Percentiles rank a stretch among this genome's conserved stretches.
Evolutionary conservation across 1,139 yeast genomes (phyloP).

Genomic region (Hansenula lynferdii): DNA sequence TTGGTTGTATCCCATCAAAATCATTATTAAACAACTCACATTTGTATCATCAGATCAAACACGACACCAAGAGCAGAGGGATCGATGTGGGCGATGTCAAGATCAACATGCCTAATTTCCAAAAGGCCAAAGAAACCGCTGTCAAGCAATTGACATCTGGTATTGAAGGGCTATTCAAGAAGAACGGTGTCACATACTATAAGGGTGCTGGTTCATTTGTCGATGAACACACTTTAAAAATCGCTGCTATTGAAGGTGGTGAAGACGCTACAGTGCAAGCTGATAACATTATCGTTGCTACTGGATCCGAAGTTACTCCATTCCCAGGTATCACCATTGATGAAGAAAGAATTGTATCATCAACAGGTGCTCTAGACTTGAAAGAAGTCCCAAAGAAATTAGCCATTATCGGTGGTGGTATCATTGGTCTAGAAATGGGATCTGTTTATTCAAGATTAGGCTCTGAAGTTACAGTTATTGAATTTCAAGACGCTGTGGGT

Average conservation of each 20-base stretch:
- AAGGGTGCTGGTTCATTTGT: slow-evolving; percentile 91
- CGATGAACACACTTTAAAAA: slow-evolving; percentile 72
- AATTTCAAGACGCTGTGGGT: slow-evolving; percentile 88
- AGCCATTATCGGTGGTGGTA: slow-evolving; percentile 98
- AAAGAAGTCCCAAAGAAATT: slow-evolving; percentile 88
- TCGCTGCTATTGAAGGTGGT: slow-evolving; percentile 84
- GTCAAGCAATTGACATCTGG: slow-evolving; percentile 91
- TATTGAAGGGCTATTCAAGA: slow-evolving; percentile 90
- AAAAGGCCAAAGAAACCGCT: slow-evolving; percentile 88
- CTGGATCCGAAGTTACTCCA: slow-evolving; percentile 98
- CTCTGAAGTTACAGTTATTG: slow-evolving; percentile 90
- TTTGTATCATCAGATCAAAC: slow-evolving; percentile 81
- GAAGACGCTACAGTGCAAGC: slow-evolving; percentile 67
- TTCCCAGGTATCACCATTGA: slow-evolving; percentile 98
- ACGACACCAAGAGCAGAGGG: slow-evolving; percentile 85
- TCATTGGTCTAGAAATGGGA: slow-evolving; percentile 99
- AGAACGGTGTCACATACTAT: slow-evolving; percentile 90
- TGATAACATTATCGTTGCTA: slow-evolving; percentile 89
- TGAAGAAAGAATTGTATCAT: slow-evolving; percentile 94
- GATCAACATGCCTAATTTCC: slow-evolving; percentile 73
- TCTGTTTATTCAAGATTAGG: slow-evolving; percentile 97
- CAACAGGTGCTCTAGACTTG: slow-evolving; percentile 87
- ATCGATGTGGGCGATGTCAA: slow-evolving; percentile 78
- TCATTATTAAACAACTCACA: slow-evolving; percentile 94
- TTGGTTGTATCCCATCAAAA: slow-evolving; percentile 98